Percentiles rank a stretch among this genome's conserved stretches.
phyloP scores from a whole-genome alignment of 495 filamentous ascomycete species.

The Penicilliopsis zonata region DNA sequence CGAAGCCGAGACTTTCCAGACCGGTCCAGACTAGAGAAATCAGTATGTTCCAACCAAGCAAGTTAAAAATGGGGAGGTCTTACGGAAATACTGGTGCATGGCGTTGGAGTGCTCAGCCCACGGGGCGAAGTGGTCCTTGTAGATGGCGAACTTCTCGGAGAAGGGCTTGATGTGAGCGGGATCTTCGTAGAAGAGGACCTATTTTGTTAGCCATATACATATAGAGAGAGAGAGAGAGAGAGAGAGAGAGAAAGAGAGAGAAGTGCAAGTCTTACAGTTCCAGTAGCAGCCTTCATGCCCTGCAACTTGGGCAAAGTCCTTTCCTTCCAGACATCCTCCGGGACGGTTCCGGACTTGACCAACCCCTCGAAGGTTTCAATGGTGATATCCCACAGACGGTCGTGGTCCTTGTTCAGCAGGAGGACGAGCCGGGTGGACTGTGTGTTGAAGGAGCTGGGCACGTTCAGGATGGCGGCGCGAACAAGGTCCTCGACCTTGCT shows the following conservation, averaged over 20 bases:
- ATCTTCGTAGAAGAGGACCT: slow-evolving; percentile 45
- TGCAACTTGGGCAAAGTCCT: slow-evolving; percentile 33
- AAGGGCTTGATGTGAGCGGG: slow-evolving; percentile 27
- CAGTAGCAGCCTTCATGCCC: slow-evolving; percentile 31
- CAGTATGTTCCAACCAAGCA: background rate
- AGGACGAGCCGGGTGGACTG: slow-evolving; percentile 40
- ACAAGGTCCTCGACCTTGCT: slow-evolving; percentile 38
- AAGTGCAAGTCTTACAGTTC: slow-evolving; percentile 35
- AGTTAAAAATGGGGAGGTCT: slow-evolving; percentile 4
- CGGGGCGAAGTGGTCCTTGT: slow-evolving; percentile 30
- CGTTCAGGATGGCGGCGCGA: slow-evolving; percentile 30
- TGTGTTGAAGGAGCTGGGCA: slow-evolving; percentile 43
- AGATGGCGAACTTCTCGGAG: slow-evolving; percentile 31
- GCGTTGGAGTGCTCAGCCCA: slow-evolving; percentile 43
- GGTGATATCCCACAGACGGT: slow-evolving; percentile 38
- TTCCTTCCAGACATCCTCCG: slow-evolving; percentile 31
- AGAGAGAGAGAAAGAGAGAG: no score
- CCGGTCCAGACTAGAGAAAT: slow-evolving; percentile 34
- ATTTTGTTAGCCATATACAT: no score
- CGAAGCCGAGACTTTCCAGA: slow-evolving; percentile 38
- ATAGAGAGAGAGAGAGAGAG: no score
- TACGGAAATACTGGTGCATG: slow-evolving; percentile 44
- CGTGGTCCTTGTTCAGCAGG: slow-evolving; percentile 34
- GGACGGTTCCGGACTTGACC: slow-evolving; percentile 19
- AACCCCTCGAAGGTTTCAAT: slow-evolving; percentile 25